These are phyloP conservation scores for Nakaseomyces kungkrabaensis DNA, from an alignment of 1,139 yeast genomes.

Conservation along the genomic window DNA sequence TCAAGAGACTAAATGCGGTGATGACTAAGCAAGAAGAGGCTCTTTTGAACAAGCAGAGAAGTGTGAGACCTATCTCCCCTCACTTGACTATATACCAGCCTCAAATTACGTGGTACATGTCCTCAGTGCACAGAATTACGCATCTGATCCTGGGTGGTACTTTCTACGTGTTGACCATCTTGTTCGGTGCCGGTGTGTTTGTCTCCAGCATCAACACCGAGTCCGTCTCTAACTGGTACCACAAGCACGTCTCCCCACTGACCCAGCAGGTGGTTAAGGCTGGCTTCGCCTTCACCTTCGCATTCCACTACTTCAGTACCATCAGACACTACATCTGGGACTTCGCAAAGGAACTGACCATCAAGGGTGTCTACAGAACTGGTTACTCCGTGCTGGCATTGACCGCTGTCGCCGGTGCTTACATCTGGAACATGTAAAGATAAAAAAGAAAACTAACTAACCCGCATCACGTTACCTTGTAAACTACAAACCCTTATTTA, in stretches of 20 bases:
- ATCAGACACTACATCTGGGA: slow-evolving; percentile 90
- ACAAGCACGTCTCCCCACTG: slow-evolving; percentile 49
- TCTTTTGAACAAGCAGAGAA: slow-evolving; percentile 69
- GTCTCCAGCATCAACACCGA: slow-evolving; percentile 57
- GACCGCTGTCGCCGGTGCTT: slow-evolving; percentile 57
- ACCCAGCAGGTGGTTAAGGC: slow-evolving; percentile 58
- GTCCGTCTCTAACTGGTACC: slow-evolving; percentile 38
- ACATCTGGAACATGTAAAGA: slow-evolving; percentile 36
- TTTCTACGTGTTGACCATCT: slow-evolving; percentile 65
- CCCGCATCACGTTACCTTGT: no score
- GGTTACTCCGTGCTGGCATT: slow-evolving; percentile 77
- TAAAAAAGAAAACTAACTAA: neutral
- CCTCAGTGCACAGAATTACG: slow-evolving; percentile 72
- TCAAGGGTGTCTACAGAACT: slow-evolving; percentile 84
- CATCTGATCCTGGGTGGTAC: slow-evolving; percentile 74
- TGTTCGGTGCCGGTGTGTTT: slow-evolving; percentile 59
- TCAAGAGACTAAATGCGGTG: neutral
- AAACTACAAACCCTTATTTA: slow-evolving; percentile 11
- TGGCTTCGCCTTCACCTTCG: slow-evolving; percentile 65
- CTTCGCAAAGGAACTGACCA: slow-evolving; percentile 57
- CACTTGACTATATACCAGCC: slow-evolving; percentile 79
- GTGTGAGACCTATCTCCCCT: slow-evolving; percentile 79
- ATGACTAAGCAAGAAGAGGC: slow-evolving; percentile 40
- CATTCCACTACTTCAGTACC: slow-evolving; percentile 76
- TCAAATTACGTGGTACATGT: slow-evolving; percentile 70